Conservation (phyloP, 345 rosid species). For the Eucalyptus marginata region DNA sequence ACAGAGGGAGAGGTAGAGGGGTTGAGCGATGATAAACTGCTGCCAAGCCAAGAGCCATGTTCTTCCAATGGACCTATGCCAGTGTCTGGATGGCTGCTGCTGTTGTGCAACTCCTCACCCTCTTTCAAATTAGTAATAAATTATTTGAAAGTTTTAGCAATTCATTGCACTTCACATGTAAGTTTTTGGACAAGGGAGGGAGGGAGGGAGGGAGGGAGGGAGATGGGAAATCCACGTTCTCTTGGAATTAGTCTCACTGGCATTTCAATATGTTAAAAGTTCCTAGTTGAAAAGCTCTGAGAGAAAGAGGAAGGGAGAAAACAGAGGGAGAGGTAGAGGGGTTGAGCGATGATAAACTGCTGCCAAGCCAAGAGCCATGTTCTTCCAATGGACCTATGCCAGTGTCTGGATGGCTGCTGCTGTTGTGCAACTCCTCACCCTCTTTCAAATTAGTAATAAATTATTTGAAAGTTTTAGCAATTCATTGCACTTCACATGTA, state of each 20-base stretch:
- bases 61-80: neutral
- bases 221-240: neutral
- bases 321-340: neutral
- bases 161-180: neutral
- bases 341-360: neutral
- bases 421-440: neutral
- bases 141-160: neutral
- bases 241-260: neutral
- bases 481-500: neutral
- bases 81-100: neutral
- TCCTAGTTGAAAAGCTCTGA: neutral
- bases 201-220: neutral
- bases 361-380: neutral
- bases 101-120: neutral
- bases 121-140: neutral
- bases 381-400: neutral
- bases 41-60: neutral
- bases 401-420: neutral
- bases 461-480: neutral
- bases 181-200: neutral
- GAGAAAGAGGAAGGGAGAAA: neutral
- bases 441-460: neutral
- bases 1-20: no score
- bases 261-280: neutral
- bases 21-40: neutral